Base-by-base conservation (phyloP, 805 yeast genomes). In the Scheffersomyces amazonensis region DNA sequence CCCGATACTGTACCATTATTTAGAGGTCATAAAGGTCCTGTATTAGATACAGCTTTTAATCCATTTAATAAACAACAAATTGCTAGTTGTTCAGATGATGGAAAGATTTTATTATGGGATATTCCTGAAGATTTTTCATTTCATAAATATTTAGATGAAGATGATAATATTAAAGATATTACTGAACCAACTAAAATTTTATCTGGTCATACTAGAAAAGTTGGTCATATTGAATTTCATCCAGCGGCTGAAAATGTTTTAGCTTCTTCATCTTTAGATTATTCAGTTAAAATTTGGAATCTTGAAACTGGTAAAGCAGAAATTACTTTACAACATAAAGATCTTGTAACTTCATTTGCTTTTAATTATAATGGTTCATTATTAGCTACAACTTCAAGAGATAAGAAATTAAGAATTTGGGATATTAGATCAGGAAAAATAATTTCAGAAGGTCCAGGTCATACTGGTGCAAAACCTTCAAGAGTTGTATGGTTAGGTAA, bases 11-110 rank as follows among this genome's bases (percentile, higher is more conserved):
- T 89, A 34, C 93, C 99, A 2, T 73, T 93, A 48, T 93, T 91
- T 64, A 80, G 96, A 53, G 99, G 99, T 12, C 99, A 91, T 61
- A 85, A 90, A 22, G 96, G 96, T 19, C 83, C 95, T 7, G 97
- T 93, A 24, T 74, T 93, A 49, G 99, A 93, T 64, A 91, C 98
- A 0, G 96, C 87, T 41, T 93, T 91, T 72, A 85, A 89, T 63
- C 99, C 99, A 2, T 93, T 90, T 60, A 78, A 91, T 58, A 81
- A 80, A 41, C 71, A 75, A 47, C 75, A 80, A 51, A 63, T 90
- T 37, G 95, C 81, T 3, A 84, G 95, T 35, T 81, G 86, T 32
- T 83, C 95, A 20, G 91, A 85, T 43, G 86, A 81, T 56, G 83
- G 88, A 3, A 82, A 81, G 53, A 80, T 93, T 46, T 81, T 83